Evolutionary conservation across 257 asterid genomes (phyloP), one percentile per base, ranked within the genome.

Genomic region (Thymus mandschuricus): DNA sequence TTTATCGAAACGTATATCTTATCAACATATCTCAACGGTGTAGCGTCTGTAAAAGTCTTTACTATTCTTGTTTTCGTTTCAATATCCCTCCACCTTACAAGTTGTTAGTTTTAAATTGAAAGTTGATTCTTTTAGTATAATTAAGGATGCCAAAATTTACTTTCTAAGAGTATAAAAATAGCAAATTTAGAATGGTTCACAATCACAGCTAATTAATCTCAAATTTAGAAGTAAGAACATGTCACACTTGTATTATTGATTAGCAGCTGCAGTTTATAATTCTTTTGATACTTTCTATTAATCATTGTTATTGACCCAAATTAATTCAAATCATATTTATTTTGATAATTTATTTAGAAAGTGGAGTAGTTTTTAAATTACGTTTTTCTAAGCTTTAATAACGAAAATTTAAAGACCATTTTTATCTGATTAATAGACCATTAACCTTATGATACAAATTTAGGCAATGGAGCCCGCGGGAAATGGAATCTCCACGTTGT

Each of bases 401-500:
- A 21, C 21, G 21, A 21, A 21, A 21, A 21, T 21, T 21, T 21
- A 21, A 21, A 21, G 21, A 21, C 21, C 21, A 21, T 21, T 21
- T 21, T 21, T 21, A 21, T 21, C 21, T 21, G 21, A 21, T 21
- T 21, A 21, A 21, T 21, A 21, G 21, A 21, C 21, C 21, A 21
- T 34, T 34, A 34, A 34, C 38, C 38, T 34, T 34, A 4, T 34
- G 38, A 34, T 0, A 7, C 41, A 4, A 38, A 38, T 0, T 38
- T 38, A 4, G 41, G 6, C 4, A 1, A 38, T 38, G 6, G 41
- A 38, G 21, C 41, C 41, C 41, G 41, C 40, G 6, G 8, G 41
- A 5, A 4, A 38, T 4, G 6, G 7, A 38, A 38, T 38, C 44
- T 73, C 48, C 63, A 68, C 50, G 69, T 64, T 74, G 69, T 63